Percentiles rank a stretch among this genome's conserved stretches.
These are phyloP conservation scores for Bremia lactucae DNA, from an alignment of 352 stramenopile genomes.

Conservation along the genomic window DNA sequence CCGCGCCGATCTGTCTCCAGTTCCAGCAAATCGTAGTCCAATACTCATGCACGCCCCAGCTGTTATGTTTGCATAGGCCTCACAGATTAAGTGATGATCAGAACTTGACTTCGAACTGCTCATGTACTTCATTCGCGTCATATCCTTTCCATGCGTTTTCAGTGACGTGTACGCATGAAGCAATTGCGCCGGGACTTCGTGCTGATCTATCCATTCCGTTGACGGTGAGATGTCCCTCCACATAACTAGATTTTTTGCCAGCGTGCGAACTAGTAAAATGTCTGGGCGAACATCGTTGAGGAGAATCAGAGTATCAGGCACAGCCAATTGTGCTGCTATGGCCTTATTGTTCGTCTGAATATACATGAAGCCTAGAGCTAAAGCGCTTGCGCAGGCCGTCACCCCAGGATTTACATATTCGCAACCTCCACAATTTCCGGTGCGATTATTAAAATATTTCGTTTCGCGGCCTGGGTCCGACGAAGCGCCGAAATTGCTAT, in stretches of 20 bases:
- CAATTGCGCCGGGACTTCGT: conserved; percentile 50
- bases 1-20: conserved; percentile 39
- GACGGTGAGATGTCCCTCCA: conserved; percentile 91
- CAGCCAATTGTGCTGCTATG: conserved; percentile 71
- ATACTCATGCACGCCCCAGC: conserved; percentile 92
- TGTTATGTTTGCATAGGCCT: conserved; percentile 92
- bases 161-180: conserved; percentile 34
- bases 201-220: conserved; percentile 81
- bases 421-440: conserved; percentile 18
- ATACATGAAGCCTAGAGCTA: conserved; percentile 95
- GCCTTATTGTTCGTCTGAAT: conserved; percentile 87
- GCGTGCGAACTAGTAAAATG: conserved; percentile 88
- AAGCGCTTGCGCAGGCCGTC: conserved; percentile 86
- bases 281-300: conserved; percentile 95
- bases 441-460: conserved; percentile 34
- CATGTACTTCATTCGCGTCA: conserved; percentile 1
- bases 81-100: conserved; percentile 87
- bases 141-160: conserved; percentile 3
- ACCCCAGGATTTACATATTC: conserved; percentile 94
- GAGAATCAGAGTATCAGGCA: conserved; percentile 92
- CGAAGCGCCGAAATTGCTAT: conserved; percentile 16
- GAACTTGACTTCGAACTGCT: conserved; percentile 20
- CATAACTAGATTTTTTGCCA: conserved; percentile 91
- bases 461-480: conserved; percentile 42
- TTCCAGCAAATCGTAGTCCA: conserved; percentile 91